Percentiles rank a stretch among this genome's conserved stretches.
Evolutionary conservation across 495 filamentous ascomycete genomes (phyloP).

Genomic region (Daldinia loculata): DNA sequence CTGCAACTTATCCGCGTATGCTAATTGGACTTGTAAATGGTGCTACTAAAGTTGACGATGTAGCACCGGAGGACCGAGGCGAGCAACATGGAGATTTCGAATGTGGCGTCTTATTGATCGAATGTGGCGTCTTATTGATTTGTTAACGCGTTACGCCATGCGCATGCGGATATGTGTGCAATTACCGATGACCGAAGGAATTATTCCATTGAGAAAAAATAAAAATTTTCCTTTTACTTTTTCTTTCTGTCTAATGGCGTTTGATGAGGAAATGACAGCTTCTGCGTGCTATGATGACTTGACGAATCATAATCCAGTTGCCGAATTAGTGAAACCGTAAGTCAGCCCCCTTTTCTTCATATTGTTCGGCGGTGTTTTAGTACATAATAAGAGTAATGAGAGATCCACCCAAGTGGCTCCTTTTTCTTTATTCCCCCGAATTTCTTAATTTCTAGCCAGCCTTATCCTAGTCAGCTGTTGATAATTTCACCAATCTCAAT

Average conservation of each 20-base stretch:
- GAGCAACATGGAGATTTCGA: not conserved
- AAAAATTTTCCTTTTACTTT: not conserved
- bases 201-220: not conserved
- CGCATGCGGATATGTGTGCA: not conserved
- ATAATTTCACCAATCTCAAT: conserved; percentile 16
- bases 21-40: not conserved
- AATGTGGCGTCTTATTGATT: not conserved
- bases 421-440: conserved; percentile 13
- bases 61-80: not conserved
- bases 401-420: conserved; percentile 5
- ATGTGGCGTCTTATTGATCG: not conserved
- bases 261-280: conserved; percentile 9
- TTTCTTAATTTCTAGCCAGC: conserved; percentile 25
- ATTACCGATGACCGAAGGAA: not conserved
- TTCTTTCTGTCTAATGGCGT: not conserved
- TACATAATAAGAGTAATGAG: conserved; percentile 1
- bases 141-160: not conserved
- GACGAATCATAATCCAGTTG: conserved; percentile 16
- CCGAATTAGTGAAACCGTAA: conserved; percentile 13
- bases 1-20: not conserved
- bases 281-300: not conserved
- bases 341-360: not conserved
- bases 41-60: not conserved
- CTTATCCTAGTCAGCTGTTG: conserved; percentile 18
- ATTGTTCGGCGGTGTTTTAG: conserved; percentile 1